Evolutionary conservation across 805 yeast genomes (phyloP), one percentile per base, ranked within the genome.

Genomic region (Cyberlindnera lachancei): DNA sequence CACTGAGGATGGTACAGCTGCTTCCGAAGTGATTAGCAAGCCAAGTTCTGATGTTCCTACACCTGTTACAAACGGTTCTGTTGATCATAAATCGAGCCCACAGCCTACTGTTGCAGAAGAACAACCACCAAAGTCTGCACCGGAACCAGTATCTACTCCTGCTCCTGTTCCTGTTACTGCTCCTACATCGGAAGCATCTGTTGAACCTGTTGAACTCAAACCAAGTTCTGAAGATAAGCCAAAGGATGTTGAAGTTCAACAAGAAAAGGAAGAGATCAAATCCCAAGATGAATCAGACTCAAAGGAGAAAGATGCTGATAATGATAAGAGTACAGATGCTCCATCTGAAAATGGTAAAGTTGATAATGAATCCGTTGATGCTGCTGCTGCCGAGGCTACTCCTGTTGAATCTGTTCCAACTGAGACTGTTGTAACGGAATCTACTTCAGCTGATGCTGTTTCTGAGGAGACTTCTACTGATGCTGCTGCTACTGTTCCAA

Each of bases 111-210:
- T 17, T n/a, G 10, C 26, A 7, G 11, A 9, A 13, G 15, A 6
- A n/a, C 15, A n/a, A 15, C 15, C 26, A 24, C 9, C 25, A 9
- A n/a, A 6, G 7, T 9, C 14, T n/a, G 7, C 25, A 11, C 13
- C 12, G 13, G 25, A 27, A 13, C 17, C 18, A 27, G 18, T 12
- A 9, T 21, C 30, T 17, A 6, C 24, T 7, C 9, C 30, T 15
- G 18, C 24, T 18, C 12, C 22, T 28, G 30, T 20, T 12, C 18
- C 23, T 8, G 30, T 20, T 15, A 22, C 36, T 16, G 30, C 44
- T 8, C 36, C 38, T 19, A 19, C 33, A 7, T 20, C 25, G 4
- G 30, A 29, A 13, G 23, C 13, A 13, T 25, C 32, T 9, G 34
- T 21, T 6, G 32, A 30, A 17, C 30, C 22, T n/a, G 30, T 11